Percentiles rank a stretch among this genome's conserved stretches.
Conservation (phyloP, 2,329 filamentous ascomycete genomes). For the Fusarium coffeatum region DNA sequence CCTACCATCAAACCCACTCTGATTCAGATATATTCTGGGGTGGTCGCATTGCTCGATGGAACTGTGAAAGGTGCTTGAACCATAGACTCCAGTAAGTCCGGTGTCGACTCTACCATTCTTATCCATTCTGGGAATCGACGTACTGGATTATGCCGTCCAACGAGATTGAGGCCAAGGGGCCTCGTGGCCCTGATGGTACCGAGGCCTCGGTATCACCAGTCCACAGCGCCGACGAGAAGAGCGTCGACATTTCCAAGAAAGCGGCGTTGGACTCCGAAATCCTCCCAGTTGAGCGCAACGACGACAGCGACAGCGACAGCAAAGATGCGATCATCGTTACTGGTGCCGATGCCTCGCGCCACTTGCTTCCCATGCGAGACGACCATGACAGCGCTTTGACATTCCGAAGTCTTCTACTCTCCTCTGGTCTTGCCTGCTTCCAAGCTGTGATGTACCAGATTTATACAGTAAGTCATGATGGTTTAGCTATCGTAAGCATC, state of each 20-base stretch:
- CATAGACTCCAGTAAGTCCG: not conserved
- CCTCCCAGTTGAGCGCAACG: slow-evolving; percentile 4
- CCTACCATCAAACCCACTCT: not conserved
- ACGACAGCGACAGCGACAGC: slow-evolving; percentile 51
- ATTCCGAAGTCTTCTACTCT: slow-evolving; percentile 64
- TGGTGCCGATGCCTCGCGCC: slow-evolving; percentile 61
- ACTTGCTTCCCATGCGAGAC: slow-evolving; percentile 64
- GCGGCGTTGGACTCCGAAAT: slow-evolving; percentile 1
- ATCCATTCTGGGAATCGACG: not conserved
- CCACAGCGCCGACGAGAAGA: slow-evolving; percentile 34
- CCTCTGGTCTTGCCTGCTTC: slow-evolving; percentile 62
- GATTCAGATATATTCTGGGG: slow-evolving; percentile 13
- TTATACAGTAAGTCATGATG: slow-evolving; percentile 56
- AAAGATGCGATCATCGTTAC: slow-evolving; percentile 62
- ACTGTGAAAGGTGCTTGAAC: not conserved
- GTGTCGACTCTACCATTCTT: not conserved
- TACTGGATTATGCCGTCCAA: slow-evolving; percentile 8
- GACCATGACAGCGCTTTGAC: slow-evolving; percentile 64
- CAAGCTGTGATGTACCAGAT: slow-evolving; percentile 68
- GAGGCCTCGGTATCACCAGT: slow-evolving; percentile 36
- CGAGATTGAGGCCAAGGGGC: slow-evolving; percentile 16
- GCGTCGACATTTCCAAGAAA: not conserved
- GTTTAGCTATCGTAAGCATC: not conserved
- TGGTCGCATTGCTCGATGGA: not conserved
- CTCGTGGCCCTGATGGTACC: slow-evolving; percentile 3